Evolutionary conservation across 768 basidiomycete genomes (phyloP), one percentile per base, ranked within the genome.

Genomic region (Clitopilus passeckerianus): DNA sequence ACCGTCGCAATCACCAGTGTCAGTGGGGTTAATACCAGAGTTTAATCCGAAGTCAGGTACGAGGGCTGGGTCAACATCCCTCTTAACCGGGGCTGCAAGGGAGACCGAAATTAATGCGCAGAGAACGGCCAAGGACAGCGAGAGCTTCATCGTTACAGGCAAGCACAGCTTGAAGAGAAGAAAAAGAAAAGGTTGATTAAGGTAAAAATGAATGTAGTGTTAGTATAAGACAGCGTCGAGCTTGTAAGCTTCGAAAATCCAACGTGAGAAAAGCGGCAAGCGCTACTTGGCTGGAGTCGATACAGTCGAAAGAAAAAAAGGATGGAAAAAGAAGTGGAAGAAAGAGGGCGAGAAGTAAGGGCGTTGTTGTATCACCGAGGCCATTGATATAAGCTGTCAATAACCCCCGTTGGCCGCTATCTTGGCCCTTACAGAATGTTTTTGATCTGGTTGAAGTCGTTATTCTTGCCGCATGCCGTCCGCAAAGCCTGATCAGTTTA

Each of bases 1-100:
- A 6, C 87, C 88, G 60, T 89, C 85, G 60, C 89, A 89, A 61
- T 89, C 73, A 12, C 75, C 75, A 62, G 76, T 72, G 65, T 85
- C 86, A 30, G 83, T 83, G 12, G 88, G 87, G 66, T 88, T 87
- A 7, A 80, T 43, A 15, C 84, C 85, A 1, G 86, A 63, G 44
- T 67, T 57, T 63, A 79, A 75, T n/a, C 85, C 88, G 54, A 89
- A 84, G 20, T 81, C 68, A 5, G 88, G 88, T 22, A 86, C 81
- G 15, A 86, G 77, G 34, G 73, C 57, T 6, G 70, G 68, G 60
- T 75, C 70, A 22, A 75, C 70, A 57, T 72, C 77, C 53, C 83
- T 77, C 65, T 72, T 74, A 20, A 75, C 60, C 23, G 81, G 81
- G 4, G 68, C 66, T 22, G 79, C 76, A 55, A 70, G 72, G n/a